Evolutionary conservation across 805 yeast genomes (phyloP).

Genomic region (Metschnikowia gelsemii): DNA sequence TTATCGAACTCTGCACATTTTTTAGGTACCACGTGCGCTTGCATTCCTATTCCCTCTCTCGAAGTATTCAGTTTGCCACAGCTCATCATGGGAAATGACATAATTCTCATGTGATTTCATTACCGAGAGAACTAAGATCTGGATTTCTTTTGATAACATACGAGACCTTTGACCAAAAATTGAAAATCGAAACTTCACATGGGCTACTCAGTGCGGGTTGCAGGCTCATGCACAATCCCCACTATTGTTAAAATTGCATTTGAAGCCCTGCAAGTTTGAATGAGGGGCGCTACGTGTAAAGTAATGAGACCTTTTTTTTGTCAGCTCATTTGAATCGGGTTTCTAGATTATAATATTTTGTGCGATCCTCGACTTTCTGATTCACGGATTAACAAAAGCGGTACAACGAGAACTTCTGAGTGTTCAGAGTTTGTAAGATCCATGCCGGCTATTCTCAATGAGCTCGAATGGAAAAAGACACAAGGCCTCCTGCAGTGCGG

Average conservation of each 20-base stretch:
- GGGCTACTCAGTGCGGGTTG: neutral
- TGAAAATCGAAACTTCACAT: neutral
- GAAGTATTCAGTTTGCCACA: too few relatives aligned
- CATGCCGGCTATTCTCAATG: constrained; percentile 10
- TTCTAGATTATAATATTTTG: neutral
- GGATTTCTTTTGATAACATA: too few relatives aligned
- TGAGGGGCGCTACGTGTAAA: too few relatives aligned
- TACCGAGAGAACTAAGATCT: too few relatives aligned
- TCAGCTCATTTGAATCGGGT: too few relatives aligned
- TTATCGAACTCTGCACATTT: too few relatives aligned
- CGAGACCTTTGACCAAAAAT: neutral
- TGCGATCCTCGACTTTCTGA: neutral
- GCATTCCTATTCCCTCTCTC: too few relatives aligned
- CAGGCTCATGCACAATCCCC: neutral
- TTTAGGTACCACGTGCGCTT: too few relatives aligned
- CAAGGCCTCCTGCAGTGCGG: constrained; percentile 36
- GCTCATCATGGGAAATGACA: too few relatives aligned
- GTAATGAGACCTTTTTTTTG: neutral
- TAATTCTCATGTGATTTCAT: too few relatives aligned
- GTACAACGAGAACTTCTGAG: neutral
- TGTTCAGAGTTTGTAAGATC: constrained; percentile 18
- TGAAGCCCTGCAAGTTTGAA: constrained; percentile 1
- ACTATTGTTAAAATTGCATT: neutral
- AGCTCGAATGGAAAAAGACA: constrained; percentile 19
- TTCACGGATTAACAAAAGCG: neutral